phyloP scores from a whole-genome alignment of 805 yeast genomes.

The Candida morakotiae region DNA sequence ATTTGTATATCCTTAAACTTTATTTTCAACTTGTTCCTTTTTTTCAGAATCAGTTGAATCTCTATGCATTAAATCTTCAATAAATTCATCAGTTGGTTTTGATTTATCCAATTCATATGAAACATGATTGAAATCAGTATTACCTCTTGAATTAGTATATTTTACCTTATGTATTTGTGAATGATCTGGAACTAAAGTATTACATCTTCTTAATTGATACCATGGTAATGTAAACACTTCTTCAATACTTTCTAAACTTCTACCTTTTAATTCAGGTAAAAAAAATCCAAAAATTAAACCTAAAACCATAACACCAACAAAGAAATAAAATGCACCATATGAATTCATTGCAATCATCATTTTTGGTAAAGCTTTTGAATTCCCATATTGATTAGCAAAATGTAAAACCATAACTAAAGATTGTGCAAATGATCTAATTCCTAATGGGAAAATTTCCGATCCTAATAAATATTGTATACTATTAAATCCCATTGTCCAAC shows the following conservation, averaged over 20 bases:
- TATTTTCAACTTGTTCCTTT: slow-evolving; percentile 3
- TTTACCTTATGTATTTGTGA: slow-evolving; percentile 33
- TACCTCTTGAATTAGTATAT: slow-evolving; percentile 13
- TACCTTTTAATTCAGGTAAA: slow-evolving; percentile 45
- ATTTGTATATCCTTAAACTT: too few species aligned
- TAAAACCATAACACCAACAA: slow-evolving; percentile 35
- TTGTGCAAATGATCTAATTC: slow-evolving; percentile 44
- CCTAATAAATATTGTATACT: slow-evolving; percentile 49
- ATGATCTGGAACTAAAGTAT: slow-evolving; percentile 47
- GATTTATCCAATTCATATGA: slow-evolving; percentile 7
- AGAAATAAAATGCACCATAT: slow-evolving; percentile 50
- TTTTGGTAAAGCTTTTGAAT: slow-evolving; percentile 48
- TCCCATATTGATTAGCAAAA: slow-evolving; percentile 51
- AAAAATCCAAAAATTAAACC: slow-evolving; percentile 41
- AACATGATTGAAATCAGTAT: slow-evolving; percentile 11
- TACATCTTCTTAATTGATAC: slow-evolving; percentile 49
- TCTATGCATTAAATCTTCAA: slow-evolving; percentile 9
- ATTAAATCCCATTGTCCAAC: slow-evolving; percentile 58
- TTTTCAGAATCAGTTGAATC: neutral
- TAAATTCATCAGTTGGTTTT: slow-evolving; percentile 10
- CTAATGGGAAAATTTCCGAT: slow-evolving; percentile 50
- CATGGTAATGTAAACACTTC: slow-evolving; percentile 49
- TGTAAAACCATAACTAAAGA: slow-evolving; percentile 50
- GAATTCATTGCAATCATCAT: slow-evolving; percentile 42
- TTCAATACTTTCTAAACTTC: slow-evolving; percentile 46